Percentiles rank a stretch among this genome's conserved stretches.
Evolutionary conservation across 352 stramenopile species (phyloP).

Genomic region (Thalassiosira hispida): DNA sequence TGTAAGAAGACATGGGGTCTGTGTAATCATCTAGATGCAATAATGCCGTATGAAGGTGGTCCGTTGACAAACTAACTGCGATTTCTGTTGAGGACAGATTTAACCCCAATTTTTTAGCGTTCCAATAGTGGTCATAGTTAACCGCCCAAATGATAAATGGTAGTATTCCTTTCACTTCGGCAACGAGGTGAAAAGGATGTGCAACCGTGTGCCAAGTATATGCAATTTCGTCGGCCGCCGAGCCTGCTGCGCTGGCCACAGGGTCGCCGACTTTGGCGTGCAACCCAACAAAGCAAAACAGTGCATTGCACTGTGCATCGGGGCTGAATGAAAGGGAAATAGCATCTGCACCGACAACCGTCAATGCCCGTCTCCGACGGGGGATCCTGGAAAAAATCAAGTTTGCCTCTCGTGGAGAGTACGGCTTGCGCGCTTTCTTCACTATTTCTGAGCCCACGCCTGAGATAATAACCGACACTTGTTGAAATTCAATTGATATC

Average conservation of each 20-base stretch:
- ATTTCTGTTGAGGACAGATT: constrained; percentile 36
- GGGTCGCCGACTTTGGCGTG: constrained; percentile 38
- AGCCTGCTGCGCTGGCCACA: not conserved
- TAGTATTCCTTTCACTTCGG: constrained; percentile 41
- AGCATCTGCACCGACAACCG: constrained; percentile 22
- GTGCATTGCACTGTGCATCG: constrained; percentile 27
- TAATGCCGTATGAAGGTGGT: constrained; percentile 42
- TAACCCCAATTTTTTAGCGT: constrained; percentile 21
- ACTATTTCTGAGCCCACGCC: constrained; percentile 34
- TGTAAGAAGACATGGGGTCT: constrained; percentile 43
- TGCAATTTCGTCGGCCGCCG: constrained; percentile 1
- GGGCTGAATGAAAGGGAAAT: constrained; percentile 31
- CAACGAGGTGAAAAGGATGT: constrained; percentile 29
- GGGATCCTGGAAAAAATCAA: constrained; percentile 34
- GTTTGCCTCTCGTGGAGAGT: constrained; percentile 31
- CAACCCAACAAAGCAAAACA: constrained; percentile 26
- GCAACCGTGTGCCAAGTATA: constrained; percentile 45
- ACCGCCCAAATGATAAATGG: constrained; percentile 40
- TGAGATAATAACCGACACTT: constrained; percentile 47
- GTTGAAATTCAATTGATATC: constrained; percentile 27
- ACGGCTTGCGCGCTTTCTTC: constrained; percentile 27
- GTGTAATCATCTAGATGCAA: constrained; percentile 55
- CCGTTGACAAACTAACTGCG: constrained; percentile 27
- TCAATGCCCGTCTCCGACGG: constrained; percentile 21
- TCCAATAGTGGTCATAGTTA: constrained; percentile 52